Percentiles rank a stretch among this genome's conserved stretches.
Evolutionary conservation across 2,329 filamentous ascomycete species (phyloP).

Genomic region (Sporothrix globosa): DNA sequence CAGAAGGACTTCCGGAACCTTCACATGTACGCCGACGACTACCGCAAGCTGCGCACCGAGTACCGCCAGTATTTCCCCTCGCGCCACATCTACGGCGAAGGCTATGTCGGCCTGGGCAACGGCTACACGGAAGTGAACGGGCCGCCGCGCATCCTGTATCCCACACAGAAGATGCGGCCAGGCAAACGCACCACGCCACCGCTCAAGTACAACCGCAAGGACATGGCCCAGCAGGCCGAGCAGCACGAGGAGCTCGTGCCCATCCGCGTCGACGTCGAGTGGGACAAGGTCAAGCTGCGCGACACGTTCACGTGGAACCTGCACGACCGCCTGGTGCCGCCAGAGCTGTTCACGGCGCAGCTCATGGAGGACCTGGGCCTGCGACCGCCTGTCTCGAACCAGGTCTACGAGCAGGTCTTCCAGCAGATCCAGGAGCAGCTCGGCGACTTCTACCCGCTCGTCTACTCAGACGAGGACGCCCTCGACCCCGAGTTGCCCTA

Average conservation of each 20-base stretch:
- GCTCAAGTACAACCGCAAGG: conserved; percentile 75
- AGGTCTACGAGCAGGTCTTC: conserved; percentile 63
- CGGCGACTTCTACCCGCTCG: conserved; percentile 89
- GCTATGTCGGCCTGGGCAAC: conserved; percentile 90
- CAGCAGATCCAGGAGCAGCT: conserved; percentile 85
- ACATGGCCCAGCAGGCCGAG: conserved; percentile 83
- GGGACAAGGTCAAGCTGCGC: conserved; percentile 91
- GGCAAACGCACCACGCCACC: conserved; percentile 75
- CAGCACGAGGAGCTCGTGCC: conserved; percentile 90
- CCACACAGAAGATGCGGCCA: conserved; percentile 71
- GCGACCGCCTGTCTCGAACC: conserved; percentile 69
- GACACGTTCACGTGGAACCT: conserved; percentile 99
- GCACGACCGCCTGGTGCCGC: conserved; percentile 80
- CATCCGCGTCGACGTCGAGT: conserved; percentile 87
- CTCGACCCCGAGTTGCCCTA: conserved; percentile 90
- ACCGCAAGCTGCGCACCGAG: conserved; percentile 62
- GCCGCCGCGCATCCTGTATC: conserved; percentile 76
- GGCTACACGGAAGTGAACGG: conserved; percentile 73
- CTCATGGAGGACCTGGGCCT: conserved; percentile 88
- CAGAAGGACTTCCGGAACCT: conserved; percentile 50
- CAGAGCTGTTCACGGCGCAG: conserved; percentile 83
- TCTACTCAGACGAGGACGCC: conserved; percentile 86
- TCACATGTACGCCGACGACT: conserved; percentile 67
- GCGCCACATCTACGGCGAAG: conserved; percentile 66
- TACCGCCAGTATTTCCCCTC: conserved; percentile 61